Conservation (phyloP, 1,284 basidiomycete genomes). For the Polyporus tsugae region DNA sequence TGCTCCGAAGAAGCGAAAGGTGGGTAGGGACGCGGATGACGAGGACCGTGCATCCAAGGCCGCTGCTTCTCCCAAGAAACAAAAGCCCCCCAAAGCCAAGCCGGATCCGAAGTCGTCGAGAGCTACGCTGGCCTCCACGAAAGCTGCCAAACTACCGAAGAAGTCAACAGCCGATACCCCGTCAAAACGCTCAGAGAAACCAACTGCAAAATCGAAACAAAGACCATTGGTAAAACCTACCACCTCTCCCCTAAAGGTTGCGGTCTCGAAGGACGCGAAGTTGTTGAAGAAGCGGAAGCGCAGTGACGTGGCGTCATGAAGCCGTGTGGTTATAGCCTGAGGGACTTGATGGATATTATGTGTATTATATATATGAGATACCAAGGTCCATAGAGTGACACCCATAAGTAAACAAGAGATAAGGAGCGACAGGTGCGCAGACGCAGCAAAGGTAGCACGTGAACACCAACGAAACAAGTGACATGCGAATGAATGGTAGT, state of each 20-base stretch:
- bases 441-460: slow-evolving; percentile 16
- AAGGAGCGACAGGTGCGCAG: slow-evolving; percentile 24
- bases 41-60: background rate
- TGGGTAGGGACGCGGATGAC: slow-evolving; percentile 16
- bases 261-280: background rate
- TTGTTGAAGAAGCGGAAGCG: slow-evolving; percentile 25
- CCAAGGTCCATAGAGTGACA: slow-evolving; percentile 29
- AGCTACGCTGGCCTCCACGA: background rate
- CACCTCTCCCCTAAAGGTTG: background rate
- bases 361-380: slow-evolving; percentile 23
- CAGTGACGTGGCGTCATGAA: slow-evolving; percentile 4
- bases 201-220: slow-evolving; percentile 1
- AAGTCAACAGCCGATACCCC: background rate
- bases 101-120: background rate
- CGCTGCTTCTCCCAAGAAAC: slow-evolving; percentile 13
- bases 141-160: background rate
- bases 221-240: background rate
- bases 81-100: slow-evolving; percentile 8
- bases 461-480: slow-evolving; percentile 18
- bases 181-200: background rate
- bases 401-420: slow-evolving; percentile 22
- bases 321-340: background rate
- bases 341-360: slow-evolving; percentile 17
- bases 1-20: slow-evolving; percentile 41
- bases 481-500: slow-evolving; percentile 7